Base-by-base conservation (phyloP, 2,329 filamentous ascomycete genomes). In the Rugonectria rugulosa region DNA sequence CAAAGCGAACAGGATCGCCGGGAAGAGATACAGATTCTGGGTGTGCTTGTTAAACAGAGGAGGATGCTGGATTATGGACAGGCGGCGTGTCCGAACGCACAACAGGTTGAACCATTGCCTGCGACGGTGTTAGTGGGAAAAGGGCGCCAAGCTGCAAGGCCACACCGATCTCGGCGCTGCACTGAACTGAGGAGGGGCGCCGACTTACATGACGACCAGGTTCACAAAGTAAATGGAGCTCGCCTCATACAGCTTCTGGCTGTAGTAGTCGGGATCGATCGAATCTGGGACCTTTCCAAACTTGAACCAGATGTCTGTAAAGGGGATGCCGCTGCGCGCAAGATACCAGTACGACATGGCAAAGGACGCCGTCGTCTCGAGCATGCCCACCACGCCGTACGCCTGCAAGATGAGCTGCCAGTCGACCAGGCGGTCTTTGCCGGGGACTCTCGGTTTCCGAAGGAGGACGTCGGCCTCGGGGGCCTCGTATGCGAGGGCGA, bases 181-280 rank as follows among this genome's bases (percentile, higher is more conserved):
- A n/a, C 15, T 21, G 45, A n/a, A n/a, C n/a, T n/a, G n/a, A n/a
- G n/a, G n/a, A n/a, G n/a, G 4, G 27, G 4, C 6, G 14, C 6
- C 17, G 34, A 63, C 61, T 62, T 62, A 63, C 88, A 93, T 91
- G 43, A 93, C 86, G 2, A 94, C 90, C 19, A 94, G 76, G 56
- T 88, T 93, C 62, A 92, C 83, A 65, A 93, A 93, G 72, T 93
- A 93, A 56, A 94, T 87, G 14, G 86, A 89, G 31, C 84, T 88
- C 0, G 88, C 88, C 57, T 83, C 79, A 59, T 87, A 88, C 20
- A 89, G 74, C 59, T 83, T 79, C 23, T 76, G 71, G 0, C 73
- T 75, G 65, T 87, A 84, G 52, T 80, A 81, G 40, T 83, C 83
- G 2, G 79, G 72, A 46, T 83, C 80, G 10, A 84, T 78, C 68